Percentiles rank a stretch among this genome's conserved stretches.
These are phyloP conservation scores for Perkinsus marinus DNA, from an alignment of 169 alveolate species.

Conservation along the genomic window DNA sequence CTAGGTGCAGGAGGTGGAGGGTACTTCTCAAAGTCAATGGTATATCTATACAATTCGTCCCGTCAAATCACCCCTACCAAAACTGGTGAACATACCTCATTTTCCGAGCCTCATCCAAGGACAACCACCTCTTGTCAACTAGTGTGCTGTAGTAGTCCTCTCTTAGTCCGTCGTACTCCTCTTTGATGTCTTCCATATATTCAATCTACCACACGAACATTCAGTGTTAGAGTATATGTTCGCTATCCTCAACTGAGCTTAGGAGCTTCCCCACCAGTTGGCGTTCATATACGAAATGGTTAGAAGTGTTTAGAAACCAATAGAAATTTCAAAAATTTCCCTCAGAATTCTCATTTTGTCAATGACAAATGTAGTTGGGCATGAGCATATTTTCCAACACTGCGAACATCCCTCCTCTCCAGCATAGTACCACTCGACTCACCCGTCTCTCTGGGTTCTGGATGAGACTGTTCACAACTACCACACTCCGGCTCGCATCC, in stretches of 20 bases:
- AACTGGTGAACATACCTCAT: conserved; percentile 14
- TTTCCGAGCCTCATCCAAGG: conserved; percentile 27
- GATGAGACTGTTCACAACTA: conserved; percentile 21
- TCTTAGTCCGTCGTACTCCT: conserved; percentile 36
- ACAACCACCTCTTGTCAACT: conserved; percentile 12
- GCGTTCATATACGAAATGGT: too few relatives aligned
- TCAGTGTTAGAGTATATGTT: too few relatives aligned
- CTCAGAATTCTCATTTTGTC: too few relatives aligned
- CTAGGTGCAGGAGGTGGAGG: conserved; percentile 14
- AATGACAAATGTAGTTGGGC: too few relatives aligned
- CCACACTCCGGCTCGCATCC: conserved; percentile 44
- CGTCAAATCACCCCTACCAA: too few relatives aligned
- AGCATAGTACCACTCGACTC: too few relatives aligned
- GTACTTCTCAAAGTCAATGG: not conserved
- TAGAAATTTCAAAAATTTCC: too few relatives aligned
- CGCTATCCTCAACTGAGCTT: too few relatives aligned
- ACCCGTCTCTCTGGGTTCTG: conserved; percentile 11
- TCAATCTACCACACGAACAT: not conserved
- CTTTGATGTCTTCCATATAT: conserved; percentile 26
- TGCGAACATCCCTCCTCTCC: not conserved
- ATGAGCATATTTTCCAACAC: not conserved
- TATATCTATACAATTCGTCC: not conserved
- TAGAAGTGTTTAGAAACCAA: too few relatives aligned
- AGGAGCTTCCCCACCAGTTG: too few relatives aligned
- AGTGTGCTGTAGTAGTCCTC: conserved; percentile 22